These are phyloP conservation scores for Drechslerella coelobrocha DNA, from an alignment of 2,329 filamentous ascomycete species.

Conservation along the genomic window DNA sequence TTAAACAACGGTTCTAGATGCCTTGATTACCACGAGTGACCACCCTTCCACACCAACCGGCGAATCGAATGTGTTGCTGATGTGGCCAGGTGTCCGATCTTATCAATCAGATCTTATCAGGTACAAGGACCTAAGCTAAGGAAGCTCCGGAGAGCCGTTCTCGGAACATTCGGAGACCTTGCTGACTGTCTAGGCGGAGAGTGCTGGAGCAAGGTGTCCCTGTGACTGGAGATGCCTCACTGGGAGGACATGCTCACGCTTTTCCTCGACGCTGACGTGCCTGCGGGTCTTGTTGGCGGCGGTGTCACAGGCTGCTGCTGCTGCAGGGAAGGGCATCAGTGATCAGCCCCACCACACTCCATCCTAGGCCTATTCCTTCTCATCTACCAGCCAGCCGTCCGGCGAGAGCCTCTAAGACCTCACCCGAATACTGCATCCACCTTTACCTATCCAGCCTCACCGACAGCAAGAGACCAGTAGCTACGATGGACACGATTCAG, in stretches of 20 bases:
- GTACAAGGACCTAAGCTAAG: neutral
- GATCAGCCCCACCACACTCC: slow-evolving; percentile 6
- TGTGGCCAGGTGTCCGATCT: slow-evolving; percentile 3
- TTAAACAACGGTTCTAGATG: too few species aligned
- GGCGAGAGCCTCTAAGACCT: neutral
- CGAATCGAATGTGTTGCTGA: neutral
- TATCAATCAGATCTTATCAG: slow-evolving; percentile 11
- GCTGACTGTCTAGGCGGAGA: neutral
- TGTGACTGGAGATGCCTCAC: neutral
- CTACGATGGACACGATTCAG: slow-evolving; percentile 71
- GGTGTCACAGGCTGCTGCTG: neutral
- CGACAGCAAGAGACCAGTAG: neutral
- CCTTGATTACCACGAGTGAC: too few species aligned
- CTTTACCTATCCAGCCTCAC: slow-evolving; percentile 1
- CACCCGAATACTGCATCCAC: too few species aligned
- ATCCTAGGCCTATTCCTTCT: neutral
- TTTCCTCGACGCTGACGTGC: neutral
- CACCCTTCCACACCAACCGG: neutral
- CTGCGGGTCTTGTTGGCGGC: slow-evolving; percentile 1
- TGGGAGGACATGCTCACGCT: neutral
- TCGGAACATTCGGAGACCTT: neutral
- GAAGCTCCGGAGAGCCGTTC: neutral
- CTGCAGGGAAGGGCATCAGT: neutral
- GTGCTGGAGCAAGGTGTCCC: neutral
- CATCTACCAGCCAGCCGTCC: neutral